Evolutionary conservation across 73 alveolate species (phyloP).

Genomic region (Stentor coeruleus): DNA sequence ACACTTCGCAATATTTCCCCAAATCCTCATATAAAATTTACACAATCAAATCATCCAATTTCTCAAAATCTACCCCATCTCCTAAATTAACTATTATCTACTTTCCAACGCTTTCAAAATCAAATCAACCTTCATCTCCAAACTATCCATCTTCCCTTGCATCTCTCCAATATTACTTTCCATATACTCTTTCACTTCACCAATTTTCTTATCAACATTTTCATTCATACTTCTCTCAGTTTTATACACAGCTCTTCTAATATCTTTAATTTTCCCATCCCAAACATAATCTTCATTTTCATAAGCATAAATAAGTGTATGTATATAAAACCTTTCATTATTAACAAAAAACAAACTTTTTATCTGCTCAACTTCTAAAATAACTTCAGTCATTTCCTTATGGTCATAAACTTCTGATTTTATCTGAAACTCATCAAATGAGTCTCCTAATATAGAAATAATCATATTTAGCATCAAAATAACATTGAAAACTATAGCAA

Average conservation of each 20-base stretch:
- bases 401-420: not conserved
- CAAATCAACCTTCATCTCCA: too few relatives aligned
- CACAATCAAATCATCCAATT: too few relatives aligned
- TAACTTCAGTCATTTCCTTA: not conserved
- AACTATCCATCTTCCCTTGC: not conserved
- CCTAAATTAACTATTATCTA: too few relatives aligned
- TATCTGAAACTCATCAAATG: not conserved
- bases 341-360: too few relatives aligned
- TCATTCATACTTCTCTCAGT: not conserved
- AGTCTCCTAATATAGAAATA: not conserved
- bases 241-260: not conserved
- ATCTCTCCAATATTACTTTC: not conserved
- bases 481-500: not conserved
- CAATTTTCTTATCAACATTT: too few relatives aligned
- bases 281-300: not conserved
- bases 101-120: too few relatives aligned
- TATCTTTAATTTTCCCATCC: not conserved
- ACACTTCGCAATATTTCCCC: too few relatives aligned
- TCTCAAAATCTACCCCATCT: too few relatives aligned
- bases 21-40: too few relatives aligned
- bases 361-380: too few relatives aligned
- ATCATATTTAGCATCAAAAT: not conserved
- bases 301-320: too few relatives aligned
- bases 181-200: not conserved
- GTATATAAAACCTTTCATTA: too few relatives aligned